Conservation (phyloP, 1,139 yeast species). For the Sugiyamaella grinbergsii region DNA sequence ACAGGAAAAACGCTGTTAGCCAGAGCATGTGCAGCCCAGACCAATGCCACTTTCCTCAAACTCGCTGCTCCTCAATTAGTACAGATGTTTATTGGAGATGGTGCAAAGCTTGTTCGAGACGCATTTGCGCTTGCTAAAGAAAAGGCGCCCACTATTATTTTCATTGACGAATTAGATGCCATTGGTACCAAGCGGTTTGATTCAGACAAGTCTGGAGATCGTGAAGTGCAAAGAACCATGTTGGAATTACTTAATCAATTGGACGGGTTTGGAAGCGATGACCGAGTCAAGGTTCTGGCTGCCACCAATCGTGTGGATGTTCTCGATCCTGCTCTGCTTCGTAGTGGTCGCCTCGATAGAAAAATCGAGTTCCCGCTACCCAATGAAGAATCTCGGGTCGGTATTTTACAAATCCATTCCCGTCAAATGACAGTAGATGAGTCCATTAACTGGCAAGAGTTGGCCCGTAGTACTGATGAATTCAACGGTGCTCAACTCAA, state of each 20-base stretch:
- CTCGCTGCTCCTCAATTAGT: constrained; percentile 98
- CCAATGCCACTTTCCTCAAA: constrained; percentile 95
- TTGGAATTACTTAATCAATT: constrained; percentile 93
- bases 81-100: constrained; percentile 99
- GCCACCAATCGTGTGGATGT: constrained; percentile 99
- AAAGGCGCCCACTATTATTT: constrained; percentile 96
- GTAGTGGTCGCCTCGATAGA: constrained; percentile 97
- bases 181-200: constrained; percentile 98
- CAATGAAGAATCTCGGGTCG: constrained; percentile 94
- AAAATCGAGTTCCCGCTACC: constrained; percentile 98
- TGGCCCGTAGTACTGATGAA: constrained; percentile 97
- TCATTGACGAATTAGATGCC: constrained; percentile 97
- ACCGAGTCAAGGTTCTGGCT: constrained; percentile 93
- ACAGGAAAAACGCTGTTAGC: constrained; percentile 97
- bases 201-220: constrained; percentile 95
- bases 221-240: constrained; percentile 99
- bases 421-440: constrained; percentile 95
- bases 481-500: constrained; percentile 98
- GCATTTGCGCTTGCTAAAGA: constrained; percentile 99
- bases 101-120: constrained; percentile 96
- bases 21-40: constrained; percentile 98
- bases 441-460: constrained; percentile 94
- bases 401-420: constrained; percentile 93
- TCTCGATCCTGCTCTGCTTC: constrained; percentile 91
- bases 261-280: constrained; percentile 99